These are phyloP conservation scores for Rhodotorula sp. DNA, from an alignment of 1,284 basidiomycete genomes.

Conservation along the genomic window DNA sequence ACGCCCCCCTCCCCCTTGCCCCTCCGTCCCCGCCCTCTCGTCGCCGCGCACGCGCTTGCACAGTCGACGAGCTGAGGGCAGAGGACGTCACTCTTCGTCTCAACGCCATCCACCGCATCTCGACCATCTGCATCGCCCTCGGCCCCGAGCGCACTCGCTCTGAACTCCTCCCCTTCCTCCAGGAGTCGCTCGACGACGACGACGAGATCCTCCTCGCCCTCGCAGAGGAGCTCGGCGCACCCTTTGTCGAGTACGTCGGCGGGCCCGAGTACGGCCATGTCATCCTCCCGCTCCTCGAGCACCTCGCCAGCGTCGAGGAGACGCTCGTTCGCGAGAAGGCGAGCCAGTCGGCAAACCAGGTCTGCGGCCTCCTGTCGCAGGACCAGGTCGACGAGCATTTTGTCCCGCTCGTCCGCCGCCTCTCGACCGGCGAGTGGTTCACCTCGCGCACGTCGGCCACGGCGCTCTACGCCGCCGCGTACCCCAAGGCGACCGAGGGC, in stretches of 20 bases:
- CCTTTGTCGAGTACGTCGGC: slow-evolving; percentile 89
- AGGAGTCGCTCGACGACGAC: slow-evolving; percentile 98
- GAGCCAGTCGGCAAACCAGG: slow-evolving; percentile 92
- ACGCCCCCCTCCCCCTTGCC: too few species aligned
- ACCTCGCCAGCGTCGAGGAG: slow-evolving; percentile 95
- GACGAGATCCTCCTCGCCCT: slow-evolving; percentile 96
- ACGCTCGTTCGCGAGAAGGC: slow-evolving; percentile 99
- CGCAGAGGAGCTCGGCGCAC: slow-evolving; percentile 87
- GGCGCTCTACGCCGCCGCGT: slow-evolving; percentile 90
- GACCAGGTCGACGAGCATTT: slow-evolving; percentile 86
- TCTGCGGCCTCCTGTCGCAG: slow-evolving; percentile 75
- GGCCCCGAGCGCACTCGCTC: slow-evolving; percentile 93
- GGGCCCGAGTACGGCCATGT: slow-evolving; percentile 86
- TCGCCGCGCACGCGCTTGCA: background rate
- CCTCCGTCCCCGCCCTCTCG: background rate
- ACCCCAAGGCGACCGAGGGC: slow-evolving; percentile 54
- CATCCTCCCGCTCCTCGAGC: slow-evolving; percentile 89
- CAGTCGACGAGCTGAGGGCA: slow-evolving; percentile 85
- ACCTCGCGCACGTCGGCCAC: slow-evolving; percentile 97
- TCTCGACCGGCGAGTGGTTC: slow-evolving; percentile 97
- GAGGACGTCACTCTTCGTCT: slow-evolving; percentile 92
- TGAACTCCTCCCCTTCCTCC: slow-evolving; percentile 94
- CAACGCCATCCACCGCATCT: slow-evolving; percentile 96
- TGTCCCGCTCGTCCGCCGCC: slow-evolving; percentile 84
- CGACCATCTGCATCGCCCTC: slow-evolving; percentile 96